Percentiles rank a stretch among this genome's conserved stretches.
Evolutionary conservation across 2,329 filamentous ascomycete genomes (phyloP).

Genomic region (Madurella mycetomatis): DNA sequence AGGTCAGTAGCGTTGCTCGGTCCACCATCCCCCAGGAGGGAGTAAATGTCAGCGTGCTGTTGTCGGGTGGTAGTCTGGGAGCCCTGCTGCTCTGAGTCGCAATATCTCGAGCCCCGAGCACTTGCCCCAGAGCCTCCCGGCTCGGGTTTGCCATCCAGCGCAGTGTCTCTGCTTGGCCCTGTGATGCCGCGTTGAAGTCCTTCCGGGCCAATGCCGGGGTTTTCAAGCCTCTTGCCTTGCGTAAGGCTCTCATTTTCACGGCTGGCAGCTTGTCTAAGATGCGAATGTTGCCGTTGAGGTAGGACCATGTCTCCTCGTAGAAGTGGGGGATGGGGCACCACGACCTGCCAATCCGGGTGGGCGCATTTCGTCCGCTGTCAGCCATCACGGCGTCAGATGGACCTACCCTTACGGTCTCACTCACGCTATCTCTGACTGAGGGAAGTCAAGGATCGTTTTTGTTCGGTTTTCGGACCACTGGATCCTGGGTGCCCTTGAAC

Average conservation of each 20-base stretch:
- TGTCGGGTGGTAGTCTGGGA: neutral
- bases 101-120: neutral
- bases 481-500: too few species aligned
- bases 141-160: too few species aligned
- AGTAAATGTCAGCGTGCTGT: neutral
- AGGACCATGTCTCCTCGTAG: slow-evolving; percentile 3
- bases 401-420: neutral
- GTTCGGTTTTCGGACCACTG: too few species aligned
- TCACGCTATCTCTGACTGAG: neutral
- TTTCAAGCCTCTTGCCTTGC: neutral
- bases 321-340: slow-evolving; percentile 1
- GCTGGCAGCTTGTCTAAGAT: neutral
- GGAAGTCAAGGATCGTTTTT: neutral
- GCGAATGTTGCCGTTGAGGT: slow-evolving; percentile 1
- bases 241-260: neutral
- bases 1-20: neutral
- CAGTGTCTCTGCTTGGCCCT: neutral
- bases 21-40: neutral
- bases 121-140: neutral
- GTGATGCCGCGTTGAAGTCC: neutral
- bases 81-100: neutral
- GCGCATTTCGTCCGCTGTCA: neutral
- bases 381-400: neutral
- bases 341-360: neutral
- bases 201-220: neutral